A percentile compares a stretch with the other conserved stretches of the same genome.
phyloP scores from a whole-genome alignment of 2,329 filamentous ascomycete genomes.

The Teratosphaeria nubilosa region DNA sequence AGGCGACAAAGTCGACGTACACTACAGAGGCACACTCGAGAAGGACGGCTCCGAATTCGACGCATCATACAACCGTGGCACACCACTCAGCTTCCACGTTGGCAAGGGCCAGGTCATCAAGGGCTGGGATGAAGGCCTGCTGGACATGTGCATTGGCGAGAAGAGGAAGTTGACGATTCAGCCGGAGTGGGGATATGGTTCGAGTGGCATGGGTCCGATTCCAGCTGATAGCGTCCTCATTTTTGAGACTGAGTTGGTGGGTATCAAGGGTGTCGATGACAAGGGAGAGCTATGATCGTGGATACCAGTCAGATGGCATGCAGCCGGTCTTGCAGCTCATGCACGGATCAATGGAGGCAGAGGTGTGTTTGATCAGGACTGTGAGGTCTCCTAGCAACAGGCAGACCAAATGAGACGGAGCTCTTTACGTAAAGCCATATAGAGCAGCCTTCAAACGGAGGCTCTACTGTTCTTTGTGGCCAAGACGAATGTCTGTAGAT shows the following conservation, averaged over 20 bases:
- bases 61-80: conserved; percentile 61
- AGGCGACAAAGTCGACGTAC: conserved; percentile 74
- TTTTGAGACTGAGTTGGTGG: conserved; percentile 84
- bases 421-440: background rate
- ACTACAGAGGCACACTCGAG: conserved; percentile 77
- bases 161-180: conserved; percentile 86
- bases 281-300: conserved; percentile 15
- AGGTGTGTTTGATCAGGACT: background rate
- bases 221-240: conserved; percentile 74
- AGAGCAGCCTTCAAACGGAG: background rate
- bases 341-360: background rate
- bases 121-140: conserved; percentile 85
- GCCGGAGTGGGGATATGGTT: conserved; percentile 72
- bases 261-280: conserved; percentile 60
- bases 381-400: background rate
- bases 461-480: background rate
- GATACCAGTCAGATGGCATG: background rate
- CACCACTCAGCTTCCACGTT: conserved; percentile 69
- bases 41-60: conserved; percentile 48
- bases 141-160: conserved; percentile 95
- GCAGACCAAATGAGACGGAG: background rate
- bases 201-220: conserved; percentile 71
- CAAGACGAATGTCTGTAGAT: background rate
- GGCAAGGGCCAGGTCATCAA: conserved; percentile 85
- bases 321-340: background rate